Percentiles rank a stretch among this genome's conserved stretches.
These are phyloP conservation scores for Aspergillus sp. DNA, from an alignment of 2,329 filamentous ascomycete genomes.

Conservation along the genomic window DNA sequence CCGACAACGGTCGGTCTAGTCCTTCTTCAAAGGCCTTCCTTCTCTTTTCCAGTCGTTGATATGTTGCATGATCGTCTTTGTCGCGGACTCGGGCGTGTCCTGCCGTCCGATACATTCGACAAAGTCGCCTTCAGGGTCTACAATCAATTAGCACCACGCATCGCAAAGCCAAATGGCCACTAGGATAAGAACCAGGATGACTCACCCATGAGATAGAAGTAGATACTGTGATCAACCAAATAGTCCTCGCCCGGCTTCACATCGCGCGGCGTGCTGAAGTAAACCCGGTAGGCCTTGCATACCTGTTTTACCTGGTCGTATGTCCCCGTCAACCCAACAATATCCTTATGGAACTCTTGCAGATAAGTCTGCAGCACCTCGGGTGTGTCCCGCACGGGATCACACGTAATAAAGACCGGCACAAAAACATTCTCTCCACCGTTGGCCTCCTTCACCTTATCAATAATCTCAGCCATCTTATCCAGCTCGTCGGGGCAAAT, in stretches of 20 bases:
- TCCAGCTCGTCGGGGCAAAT: conserved; percentile 99
- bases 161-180: background rate
- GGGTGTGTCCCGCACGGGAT: conserved; percentile 87
- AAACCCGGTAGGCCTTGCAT: conserved; percentile 95
- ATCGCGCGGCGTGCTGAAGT: conserved; percentile 88
- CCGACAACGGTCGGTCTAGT: conserved; percentile 7
- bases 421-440: conserved; percentile 53
- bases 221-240: conserved; percentile 97
- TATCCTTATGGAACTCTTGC: conserved; percentile 80
- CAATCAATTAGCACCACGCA: background rate
- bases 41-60: conserved; percentile 72
- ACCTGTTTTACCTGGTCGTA: conserved; percentile 92
- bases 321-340: conserved; percentile 86
- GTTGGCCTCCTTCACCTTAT: conserved; percentile 54
- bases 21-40: conserved; percentile 52
- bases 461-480: conserved; percentile 97
- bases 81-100: conserved; percentile 83
- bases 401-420: conserved; percentile 92
- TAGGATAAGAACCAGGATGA: conserved; percentile 11
- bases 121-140: conserved; percentile 94
- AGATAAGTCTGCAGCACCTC: conserved; percentile 82
- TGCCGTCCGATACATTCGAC: conserved; percentile 95
- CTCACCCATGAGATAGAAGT: conserved; percentile 94
- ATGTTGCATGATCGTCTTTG: conserved; percentile 80
- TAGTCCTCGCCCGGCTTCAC: conserved; percentile 95